phyloP scores from a whole-genome alignment of 352 stramenopile genomes.

The Phytophthora hibernalis region DNA sequence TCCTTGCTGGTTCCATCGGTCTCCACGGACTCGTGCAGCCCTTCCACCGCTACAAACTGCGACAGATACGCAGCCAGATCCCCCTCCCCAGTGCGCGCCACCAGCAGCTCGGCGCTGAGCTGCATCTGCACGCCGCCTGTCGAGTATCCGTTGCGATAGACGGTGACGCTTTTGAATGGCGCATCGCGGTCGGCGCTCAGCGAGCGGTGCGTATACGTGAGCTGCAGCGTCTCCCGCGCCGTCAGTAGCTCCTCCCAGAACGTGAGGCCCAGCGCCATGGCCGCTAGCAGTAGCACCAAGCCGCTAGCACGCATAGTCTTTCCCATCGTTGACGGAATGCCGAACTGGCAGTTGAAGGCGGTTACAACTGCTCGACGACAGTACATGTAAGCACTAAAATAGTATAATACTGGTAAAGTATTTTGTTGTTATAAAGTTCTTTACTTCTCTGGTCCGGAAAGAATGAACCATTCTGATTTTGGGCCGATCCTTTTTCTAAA shows the following conservation, averaged over 20 bases:
- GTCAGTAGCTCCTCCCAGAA: conserved; percentile 58
- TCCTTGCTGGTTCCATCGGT: conserved; percentile 20
- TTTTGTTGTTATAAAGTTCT: no score
- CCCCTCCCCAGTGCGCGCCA: conserved; percentile 46
- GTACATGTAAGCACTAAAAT: no score
- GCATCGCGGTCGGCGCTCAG: conserved; percentile 47
- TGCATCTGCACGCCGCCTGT: conserved; percentile 77
- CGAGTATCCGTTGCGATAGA: conserved; percentile 85
- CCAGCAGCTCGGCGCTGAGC: conserved; percentile 64
- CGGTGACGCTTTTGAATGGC: conserved; percentile 67
- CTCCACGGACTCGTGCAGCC: conserved; percentile 35
- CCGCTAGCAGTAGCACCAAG: conserved; percentile 48
- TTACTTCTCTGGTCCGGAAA: no score
- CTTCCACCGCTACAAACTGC: conserved; percentile 82
- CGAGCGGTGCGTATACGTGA: conserved; percentile 65
- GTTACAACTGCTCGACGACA: conserved; percentile 25
- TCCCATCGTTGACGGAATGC: conserved; percentile 58
- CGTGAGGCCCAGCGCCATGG: conserved; percentile 52
- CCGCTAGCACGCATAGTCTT: conserved; percentile 52
- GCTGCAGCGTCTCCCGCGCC: conserved; percentile 61
- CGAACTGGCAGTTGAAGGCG: conserved; percentile 19
- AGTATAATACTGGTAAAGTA: no score
- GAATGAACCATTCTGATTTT: no score
- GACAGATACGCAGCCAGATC: conserved; percentile 84
- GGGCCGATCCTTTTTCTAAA: no score